phyloP scores from a whole-genome alignment of 2,329 filamentous ascomycete genomes.

The Colletotrichum ledebouriae region DNA sequence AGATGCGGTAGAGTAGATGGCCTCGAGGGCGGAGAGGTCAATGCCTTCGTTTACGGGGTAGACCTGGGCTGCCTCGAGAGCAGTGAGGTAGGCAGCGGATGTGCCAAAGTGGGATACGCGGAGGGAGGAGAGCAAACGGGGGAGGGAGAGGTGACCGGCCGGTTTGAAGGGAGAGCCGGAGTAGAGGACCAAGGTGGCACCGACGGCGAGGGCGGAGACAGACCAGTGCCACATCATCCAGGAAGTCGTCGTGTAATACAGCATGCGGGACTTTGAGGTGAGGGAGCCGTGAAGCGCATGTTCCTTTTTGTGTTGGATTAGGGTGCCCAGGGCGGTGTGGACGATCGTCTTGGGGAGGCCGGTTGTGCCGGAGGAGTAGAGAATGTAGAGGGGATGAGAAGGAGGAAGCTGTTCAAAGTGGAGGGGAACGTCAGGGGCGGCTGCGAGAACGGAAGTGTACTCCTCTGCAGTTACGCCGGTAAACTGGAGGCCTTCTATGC shows the following conservation, averaged over 20 bases:
- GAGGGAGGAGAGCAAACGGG: slow-evolving; percentile 83
- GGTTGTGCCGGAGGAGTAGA: slow-evolving; percentile 95
- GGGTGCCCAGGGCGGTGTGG: slow-evolving; percentile 88
- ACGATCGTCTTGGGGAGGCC: slow-evolving; percentile 92
- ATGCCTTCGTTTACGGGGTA: slow-evolving; percentile 69
- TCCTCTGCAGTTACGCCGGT: slow-evolving; percentile 58
- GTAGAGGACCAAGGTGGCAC: slow-evolving; percentile 88
- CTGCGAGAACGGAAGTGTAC: slow-evolving; percentile 59
- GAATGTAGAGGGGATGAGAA: slow-evolving; percentile 91
- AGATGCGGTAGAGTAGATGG: slow-evolving; percentile 94
- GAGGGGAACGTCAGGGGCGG: slow-evolving; percentile 59
- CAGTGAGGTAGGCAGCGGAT: slow-evolving; percentile 91
- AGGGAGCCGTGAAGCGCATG: slow-evolving; percentile 90
- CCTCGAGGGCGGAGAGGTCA: slow-evolving; percentile 76
- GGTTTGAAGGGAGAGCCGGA: slow-evolving; percentile 92
- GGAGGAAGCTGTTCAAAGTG: slow-evolving; percentile 83
- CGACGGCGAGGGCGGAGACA: slow-evolving; percentile 85
- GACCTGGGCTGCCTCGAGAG: slow-evolving; percentile 84
- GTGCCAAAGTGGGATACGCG: slow-evolving; percentile 94
- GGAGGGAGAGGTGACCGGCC: slow-evolving; percentile 84
- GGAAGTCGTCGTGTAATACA: slow-evolving; percentile 95
- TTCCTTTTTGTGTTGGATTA: slow-evolving; percentile 98
- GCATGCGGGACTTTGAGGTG: slow-evolving; percentile 77
- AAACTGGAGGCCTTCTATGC: slow-evolving; percentile 56
- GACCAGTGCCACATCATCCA: slow-evolving; percentile 99